Conservation (phyloP, 2,329 filamentous ascomycete genomes). For the Sphaerostilbella broomeana region DNA sequence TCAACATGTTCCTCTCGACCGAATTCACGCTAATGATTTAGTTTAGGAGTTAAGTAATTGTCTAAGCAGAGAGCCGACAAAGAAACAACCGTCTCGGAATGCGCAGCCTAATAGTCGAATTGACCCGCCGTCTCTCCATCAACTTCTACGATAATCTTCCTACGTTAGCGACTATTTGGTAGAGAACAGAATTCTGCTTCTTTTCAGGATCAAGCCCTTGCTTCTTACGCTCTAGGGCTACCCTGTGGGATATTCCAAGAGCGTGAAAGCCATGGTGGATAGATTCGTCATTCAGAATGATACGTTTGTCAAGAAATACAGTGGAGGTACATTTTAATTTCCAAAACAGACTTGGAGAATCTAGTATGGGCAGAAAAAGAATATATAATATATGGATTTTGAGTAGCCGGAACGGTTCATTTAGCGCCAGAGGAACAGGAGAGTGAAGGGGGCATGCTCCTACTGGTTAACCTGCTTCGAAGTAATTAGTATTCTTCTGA, state of each 20-base stretch:
- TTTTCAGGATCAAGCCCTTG: conserved; percentile 35
- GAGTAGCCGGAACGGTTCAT: no score
- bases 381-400: no score
- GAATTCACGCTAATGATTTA: conserved; percentile 6
- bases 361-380: conserved; percentile 31
- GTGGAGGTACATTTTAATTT: conserved; percentile 23
- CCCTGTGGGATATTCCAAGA: conserved; percentile 21
- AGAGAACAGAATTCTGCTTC: conserved; percentile 30
- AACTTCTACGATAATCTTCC: conserved; percentile 34
- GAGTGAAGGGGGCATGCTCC: no score
- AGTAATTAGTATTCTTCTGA: no score
- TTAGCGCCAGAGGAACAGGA: no score
- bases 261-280: conserved; percentile 15
- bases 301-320: conserved; percentile 22
- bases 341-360: conserved; percentile 25
- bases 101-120: conserved; percentile 27
- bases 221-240: conserved; percentile 40
- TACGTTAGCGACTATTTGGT: conserved; percentile 25
- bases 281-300: conserved; percentile 35
- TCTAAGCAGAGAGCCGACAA: conserved; percentile 34
- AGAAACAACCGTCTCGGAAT: conserved; percentile 35
- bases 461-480: no score
- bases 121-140: conserved; percentile 29
- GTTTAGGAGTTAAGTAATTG: conserved; percentile 27
- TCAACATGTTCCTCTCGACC: no score